Evolutionary conservation across 176 grass and related monocot species (phyloP).

Genomic region (Elymus sibiricus): DNA sequence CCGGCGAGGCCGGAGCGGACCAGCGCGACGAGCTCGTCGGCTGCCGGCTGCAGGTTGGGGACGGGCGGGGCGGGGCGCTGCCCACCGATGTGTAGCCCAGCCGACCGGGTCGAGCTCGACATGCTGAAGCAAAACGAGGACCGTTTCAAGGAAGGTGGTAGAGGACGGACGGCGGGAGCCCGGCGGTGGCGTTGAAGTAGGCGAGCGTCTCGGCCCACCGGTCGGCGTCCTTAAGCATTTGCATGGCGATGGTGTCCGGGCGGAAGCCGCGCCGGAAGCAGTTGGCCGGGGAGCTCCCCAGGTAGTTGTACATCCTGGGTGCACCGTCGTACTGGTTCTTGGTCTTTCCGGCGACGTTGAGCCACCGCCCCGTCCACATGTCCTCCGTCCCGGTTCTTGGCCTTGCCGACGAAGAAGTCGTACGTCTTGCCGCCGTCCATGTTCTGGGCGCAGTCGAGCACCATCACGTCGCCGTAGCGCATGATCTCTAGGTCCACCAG

Average conservation of each 20-base stretch:
- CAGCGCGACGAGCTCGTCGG: too few species aligned
- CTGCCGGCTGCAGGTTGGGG: too few species aligned
- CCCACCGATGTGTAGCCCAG: not conserved
- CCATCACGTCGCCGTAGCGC: slow-evolving; percentile 52
- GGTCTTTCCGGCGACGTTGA: slow-evolving; percentile 60
- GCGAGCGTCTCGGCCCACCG: slow-evolving; percentile 59
- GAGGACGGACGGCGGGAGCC: slow-evolving; percentile 35
- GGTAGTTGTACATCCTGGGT: slow-evolving; percentile 73
- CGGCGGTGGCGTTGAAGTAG: slow-evolving; percentile 65
- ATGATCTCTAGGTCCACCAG: slow-evolving; percentile 53
- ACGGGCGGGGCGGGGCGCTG: too few species aligned
- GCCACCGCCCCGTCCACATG: slow-evolving; percentile 72
- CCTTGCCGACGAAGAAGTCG: slow-evolving; percentile 61
- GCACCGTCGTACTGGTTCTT: slow-evolving; percentile 65
- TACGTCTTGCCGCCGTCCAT: slow-evolving; percentile 85
- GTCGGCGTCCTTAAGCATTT: slow-evolving; percentile 62
- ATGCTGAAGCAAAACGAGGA: not conserved
- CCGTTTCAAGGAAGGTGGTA: slow-evolving; percentile 42
- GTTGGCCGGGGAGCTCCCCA: slow-evolving; percentile 36
- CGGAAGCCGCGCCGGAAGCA: slow-evolving; percentile 72
- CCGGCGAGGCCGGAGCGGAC: too few species aligned
- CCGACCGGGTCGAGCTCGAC: not conserved
- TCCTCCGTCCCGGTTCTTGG: slow-evolving; percentile 76
- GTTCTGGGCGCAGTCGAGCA: slow-evolving; percentile 68
- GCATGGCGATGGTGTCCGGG: slow-evolving; percentile 74